Conservation (phyloP, 2,329 filamentous ascomycete species). For the Aspergillus intermedius region DNA sequence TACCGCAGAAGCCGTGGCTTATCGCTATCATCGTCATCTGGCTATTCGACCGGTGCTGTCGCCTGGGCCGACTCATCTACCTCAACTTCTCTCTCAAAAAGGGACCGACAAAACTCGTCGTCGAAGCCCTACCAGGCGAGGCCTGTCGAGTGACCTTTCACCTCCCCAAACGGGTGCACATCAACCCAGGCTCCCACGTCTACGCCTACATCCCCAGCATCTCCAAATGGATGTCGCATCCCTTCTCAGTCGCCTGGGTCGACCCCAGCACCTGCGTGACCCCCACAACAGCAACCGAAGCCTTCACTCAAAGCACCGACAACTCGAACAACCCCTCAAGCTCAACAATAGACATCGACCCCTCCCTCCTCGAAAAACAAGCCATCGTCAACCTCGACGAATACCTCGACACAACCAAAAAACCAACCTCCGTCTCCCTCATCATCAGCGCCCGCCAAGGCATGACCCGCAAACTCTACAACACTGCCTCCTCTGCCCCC, state of each 20-base stretch:
- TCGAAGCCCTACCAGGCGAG: conserved; percentile 55
- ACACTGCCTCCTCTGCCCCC: conserved; percentile 47
- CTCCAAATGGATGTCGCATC: conserved; percentile 44
- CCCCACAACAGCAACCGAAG: conserved; percentile 13
- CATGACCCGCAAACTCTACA: conserved; percentile 56
- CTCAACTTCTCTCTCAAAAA: conserved; percentile 48
- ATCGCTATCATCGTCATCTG: conserved; percentile 33
- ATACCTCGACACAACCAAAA: conserved; percentile 14
- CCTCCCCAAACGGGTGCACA: conserved; percentile 48
- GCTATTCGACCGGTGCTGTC: conserved; percentile 39
- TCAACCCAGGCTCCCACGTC: conserved; percentile 53
- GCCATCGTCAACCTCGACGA: conserved; percentile 16
- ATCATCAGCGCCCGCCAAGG: conserved; percentile 57
- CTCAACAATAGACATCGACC: conserved; percentile 2
- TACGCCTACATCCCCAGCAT: conserved; percentile 53
- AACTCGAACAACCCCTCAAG: conserved; percentile 5
- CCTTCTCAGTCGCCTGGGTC: conserved; percentile 44
- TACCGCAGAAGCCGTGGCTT: conserved; percentile 38
- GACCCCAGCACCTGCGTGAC: conserved; percentile 28
- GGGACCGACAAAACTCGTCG: conserved; percentile 46
- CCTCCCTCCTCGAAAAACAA: conserved; percentile 30
- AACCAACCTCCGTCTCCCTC: conserved; percentile 45
- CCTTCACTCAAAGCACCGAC: conserved; percentile 8
- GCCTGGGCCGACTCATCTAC: conserved; percentile 45
- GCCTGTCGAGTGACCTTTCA: conserved; percentile 57